Evolutionary conservation across 164 flowering plant genomes (phyloP).

Genomic region (Stephania yunnanensis): DNA sequence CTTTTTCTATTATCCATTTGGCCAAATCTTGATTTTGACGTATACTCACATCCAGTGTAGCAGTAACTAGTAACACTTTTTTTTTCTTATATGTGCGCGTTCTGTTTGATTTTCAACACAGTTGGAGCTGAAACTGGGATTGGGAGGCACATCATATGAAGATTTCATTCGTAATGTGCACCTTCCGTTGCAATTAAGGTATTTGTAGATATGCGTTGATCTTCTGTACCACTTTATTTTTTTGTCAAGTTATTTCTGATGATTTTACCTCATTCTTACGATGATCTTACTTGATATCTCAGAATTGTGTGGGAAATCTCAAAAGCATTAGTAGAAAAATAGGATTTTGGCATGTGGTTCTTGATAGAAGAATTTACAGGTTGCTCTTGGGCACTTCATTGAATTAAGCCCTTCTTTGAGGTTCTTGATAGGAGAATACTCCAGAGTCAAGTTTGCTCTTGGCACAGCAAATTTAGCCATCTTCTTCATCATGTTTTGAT

Average conservation of each 20-base stretch:
- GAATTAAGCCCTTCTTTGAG: neutral
- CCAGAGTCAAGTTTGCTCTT: neutral
- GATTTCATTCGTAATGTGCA: conserved; percentile 84
- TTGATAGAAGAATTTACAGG: neutral
- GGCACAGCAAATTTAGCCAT: no score
- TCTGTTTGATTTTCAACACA: conserved; percentile 21
- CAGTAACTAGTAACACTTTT: neutral
- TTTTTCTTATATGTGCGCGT: neutral
- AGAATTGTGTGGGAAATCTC: neutral
- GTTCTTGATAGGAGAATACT: neutral
- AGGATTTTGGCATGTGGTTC: neutral
- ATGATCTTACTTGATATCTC: neutral
- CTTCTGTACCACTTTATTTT: neutral
- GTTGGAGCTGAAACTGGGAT: conserved; percentile 90
- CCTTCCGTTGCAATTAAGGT: conserved; percentile 95
- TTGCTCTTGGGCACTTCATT: neutral
- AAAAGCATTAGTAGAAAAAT: neutral
- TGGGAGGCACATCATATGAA: conserved; percentile 93
- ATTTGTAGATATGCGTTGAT: neutral
- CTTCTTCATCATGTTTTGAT: no score
- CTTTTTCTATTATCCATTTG: neutral
- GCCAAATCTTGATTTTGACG: neutral
- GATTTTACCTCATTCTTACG: neutral
- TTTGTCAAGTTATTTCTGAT: neutral
- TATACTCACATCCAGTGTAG: neutral